Percentiles rank a stretch among this genome's conserved stretches.
Evolutionary conservation across 257 asterid species (phyloP).

Genomic region (Rehmannia glutinosa): DNA sequence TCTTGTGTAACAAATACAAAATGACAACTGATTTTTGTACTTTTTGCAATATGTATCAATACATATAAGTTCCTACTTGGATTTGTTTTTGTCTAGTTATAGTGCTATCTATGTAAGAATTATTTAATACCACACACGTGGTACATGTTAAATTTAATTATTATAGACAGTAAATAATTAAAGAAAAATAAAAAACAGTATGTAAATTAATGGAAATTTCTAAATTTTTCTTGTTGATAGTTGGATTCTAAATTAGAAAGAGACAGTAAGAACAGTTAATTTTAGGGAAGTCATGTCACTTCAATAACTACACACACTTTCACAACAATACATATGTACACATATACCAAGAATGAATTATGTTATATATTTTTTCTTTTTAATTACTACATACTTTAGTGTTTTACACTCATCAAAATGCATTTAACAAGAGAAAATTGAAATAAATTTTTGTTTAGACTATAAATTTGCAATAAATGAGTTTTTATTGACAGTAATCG

Average conservation of each 20-base stretch:
- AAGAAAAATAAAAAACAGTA: background rate
- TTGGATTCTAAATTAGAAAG: background rate
- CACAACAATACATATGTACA: too few relatives aligned
- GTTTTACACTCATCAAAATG: too few relatives aligned
- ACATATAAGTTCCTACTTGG: background rate
- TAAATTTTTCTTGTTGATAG: background rate
- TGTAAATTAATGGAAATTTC: background rate
- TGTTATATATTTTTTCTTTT: too few relatives aligned
- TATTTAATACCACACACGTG: slow-evolving; percentile 4
- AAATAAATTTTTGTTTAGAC: too few relatives aligned
- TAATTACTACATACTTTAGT: too few relatives aligned
- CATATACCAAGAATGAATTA: too few relatives aligned
- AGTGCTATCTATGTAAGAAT: background rate
- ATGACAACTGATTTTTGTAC: background rate
- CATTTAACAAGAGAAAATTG: too few relatives aligned
- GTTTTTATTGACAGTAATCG: too few relatives aligned
- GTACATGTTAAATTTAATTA: background rate
- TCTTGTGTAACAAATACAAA: background rate
- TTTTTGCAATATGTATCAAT: background rate
- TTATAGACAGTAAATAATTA: background rate
- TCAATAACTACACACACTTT: too few relatives aligned
- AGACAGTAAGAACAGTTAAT: background rate
- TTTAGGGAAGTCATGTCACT: too few relatives aligned
- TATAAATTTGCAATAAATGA: too few relatives aligned
- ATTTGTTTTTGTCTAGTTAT: background rate